These are phyloP conservation scores for Rosa persica DNA, from an alignment of 306 rosid species.

Conservation along the genomic window DNA sequence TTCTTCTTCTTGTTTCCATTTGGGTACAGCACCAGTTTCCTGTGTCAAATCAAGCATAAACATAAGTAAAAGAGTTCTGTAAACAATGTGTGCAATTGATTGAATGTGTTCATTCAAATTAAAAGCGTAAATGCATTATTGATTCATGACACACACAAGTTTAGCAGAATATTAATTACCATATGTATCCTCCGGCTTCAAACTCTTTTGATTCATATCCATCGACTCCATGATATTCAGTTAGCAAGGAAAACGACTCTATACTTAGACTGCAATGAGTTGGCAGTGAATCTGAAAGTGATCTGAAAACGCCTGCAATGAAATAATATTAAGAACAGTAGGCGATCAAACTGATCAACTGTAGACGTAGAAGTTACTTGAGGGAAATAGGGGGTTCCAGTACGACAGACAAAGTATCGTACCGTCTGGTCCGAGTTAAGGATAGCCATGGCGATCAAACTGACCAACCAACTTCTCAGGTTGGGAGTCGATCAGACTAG, in stretches of 20 bases:
- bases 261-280: conserved; percentile 46
- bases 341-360: too few relatives aligned
- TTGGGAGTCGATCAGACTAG: neutral
- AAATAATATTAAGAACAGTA: neutral
- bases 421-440: neutral
- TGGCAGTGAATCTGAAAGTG: conserved; percentile 41
- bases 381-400: neutral
- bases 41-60: conserved; percentile 1
- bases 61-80: neutral
- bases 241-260: conserved; percentile 45
- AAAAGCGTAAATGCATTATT: neutral
- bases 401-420: neutral
- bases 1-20: conserved; percentile 49
- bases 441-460: neutral
- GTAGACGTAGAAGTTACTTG: neutral
- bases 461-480: neutral
- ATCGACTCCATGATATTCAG: conserved; percentile 23
- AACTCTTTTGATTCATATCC: conserved; percentile 48
- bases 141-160: neutral
- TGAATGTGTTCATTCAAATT: neutral
- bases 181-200: conserved; percentile 64
- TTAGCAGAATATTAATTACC: conserved; percentile 28
- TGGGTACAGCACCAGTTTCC: conserved; percentile 56
- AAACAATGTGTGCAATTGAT: neutral
- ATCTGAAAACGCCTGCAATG: conserved; percentile 34